Evolutionary conservation across 352 stramenopile species (phyloP).

Genomic region (Pythium diclinum): DNA sequence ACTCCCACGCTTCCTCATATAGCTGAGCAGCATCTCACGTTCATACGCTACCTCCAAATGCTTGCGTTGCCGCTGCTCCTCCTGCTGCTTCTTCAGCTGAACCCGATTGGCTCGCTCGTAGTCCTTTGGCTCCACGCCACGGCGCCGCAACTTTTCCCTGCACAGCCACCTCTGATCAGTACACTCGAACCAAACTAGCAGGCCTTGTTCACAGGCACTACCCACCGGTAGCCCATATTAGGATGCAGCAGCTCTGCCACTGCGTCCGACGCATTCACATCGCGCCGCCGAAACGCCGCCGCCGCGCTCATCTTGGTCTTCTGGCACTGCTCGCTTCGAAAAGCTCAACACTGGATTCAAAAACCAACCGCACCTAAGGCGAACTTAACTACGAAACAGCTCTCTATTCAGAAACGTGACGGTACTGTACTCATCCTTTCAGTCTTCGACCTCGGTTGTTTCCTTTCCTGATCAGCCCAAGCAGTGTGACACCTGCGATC

Average conservation of each 20-base stretch:
- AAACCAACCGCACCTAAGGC: constrained; percentile 8
- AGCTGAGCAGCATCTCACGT: no score
- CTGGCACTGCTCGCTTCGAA: background rate
- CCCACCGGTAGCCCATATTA: constrained; percentile 53
- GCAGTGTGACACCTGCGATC: constrained; percentile 19
- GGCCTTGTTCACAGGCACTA: background rate
- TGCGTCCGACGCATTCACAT: constrained; percentile 67
- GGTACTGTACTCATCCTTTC: constrained; percentile 9
- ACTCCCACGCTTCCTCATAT: background rate
- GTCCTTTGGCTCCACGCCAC: constrained; percentile 52
- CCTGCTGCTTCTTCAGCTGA: constrained; percentile 55
- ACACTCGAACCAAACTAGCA: background rate
- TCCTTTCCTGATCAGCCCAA: constrained; percentile 24
- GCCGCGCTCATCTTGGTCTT: constrained; percentile 35
- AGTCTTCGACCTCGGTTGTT: constrained; percentile 11
- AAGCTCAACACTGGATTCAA: background rate
- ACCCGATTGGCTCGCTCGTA: constrained; percentile 68
- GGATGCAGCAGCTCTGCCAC: constrained; percentile 63
- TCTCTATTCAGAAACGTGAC: constrained; percentile 2
- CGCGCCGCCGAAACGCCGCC: constrained; percentile 47
- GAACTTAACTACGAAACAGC: constrained; percentile 1
- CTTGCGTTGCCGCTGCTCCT: constrained; percentile 52
- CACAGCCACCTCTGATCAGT: background rate
- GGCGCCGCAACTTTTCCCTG: constrained; percentile 58
- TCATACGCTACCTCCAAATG: constrained; percentile 11